phyloP scores from a whole-genome alignment of 352 stramenopile species.

The Elongisporangium undulatum region DNA sequence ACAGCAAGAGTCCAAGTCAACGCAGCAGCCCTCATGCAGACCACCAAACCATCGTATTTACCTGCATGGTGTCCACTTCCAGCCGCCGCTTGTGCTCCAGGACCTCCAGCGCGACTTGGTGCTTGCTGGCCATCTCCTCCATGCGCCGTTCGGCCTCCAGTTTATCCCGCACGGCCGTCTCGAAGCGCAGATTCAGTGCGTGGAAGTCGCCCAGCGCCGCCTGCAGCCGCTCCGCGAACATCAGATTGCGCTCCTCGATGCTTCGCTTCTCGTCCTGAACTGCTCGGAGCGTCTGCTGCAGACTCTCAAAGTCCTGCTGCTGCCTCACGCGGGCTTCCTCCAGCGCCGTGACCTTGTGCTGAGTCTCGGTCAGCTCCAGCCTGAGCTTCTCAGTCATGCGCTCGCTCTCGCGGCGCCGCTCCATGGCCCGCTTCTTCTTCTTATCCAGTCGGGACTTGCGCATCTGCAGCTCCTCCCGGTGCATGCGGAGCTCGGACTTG shows the following conservation, averaged over 20 bases:
- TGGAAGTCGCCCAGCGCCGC: conserved; percentile 61
- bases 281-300: conserved; percentile 15
- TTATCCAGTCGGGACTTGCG: conserved; percentile 68
- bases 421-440: conserved; percentile 60
- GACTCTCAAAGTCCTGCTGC: conserved; percentile 16
- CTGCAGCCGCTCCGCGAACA: conserved; percentile 61
- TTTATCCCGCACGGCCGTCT: conserved; percentile 40
- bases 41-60: conserved; percentile 5
- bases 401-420: conserved; percentile 62
- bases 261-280: conserved; percentile 31
- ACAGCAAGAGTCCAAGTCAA: neutral
- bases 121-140: conserved; percentile 33
- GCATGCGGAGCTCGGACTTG: conserved; percentile 54
- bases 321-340: conserved; percentile 10
- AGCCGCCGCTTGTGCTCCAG: conserved; percentile 53
- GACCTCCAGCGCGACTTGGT: conserved; percentile 53
- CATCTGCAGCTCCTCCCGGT: conserved; percentile 57
- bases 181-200: conserved; percentile 56
- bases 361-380: conserved; percentile 22
- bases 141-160: conserved; percentile 43
- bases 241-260: conserved; percentile 41
- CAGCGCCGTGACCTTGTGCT: conserved; percentile 8
- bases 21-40: neutral
- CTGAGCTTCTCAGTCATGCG: conserved; percentile 36
- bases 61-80: conserved; percentile 37